Base-by-base conservation (phyloP, 1,284 basidiomycete species). In the Filobasidium uniguttulatum region DNA sequence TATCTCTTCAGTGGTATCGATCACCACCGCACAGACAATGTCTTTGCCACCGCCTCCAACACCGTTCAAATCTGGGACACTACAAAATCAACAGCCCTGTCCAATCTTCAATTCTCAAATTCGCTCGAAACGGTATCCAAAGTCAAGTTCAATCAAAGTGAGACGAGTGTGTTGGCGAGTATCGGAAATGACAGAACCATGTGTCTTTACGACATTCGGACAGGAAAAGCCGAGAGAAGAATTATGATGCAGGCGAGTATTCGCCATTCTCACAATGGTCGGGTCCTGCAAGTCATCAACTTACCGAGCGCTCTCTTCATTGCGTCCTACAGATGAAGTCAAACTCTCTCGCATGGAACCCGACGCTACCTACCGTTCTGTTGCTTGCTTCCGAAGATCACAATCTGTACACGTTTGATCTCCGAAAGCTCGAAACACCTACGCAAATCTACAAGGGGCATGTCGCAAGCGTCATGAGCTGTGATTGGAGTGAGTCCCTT, bases 31-130 rank as follows among this genome's bases (percentile, higher is more conserved):
- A 78, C 78, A 37, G 84, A 89, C 55, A 76, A 83, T 19, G 66
- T 91, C 3, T 99, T 99, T 60, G 93, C 90, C 0, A 94, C 93
- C 0, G 90, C 89, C 2, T 93, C 89, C 1, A 88, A 83, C 60
- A 76, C 79, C 23, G 90, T 99, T 10, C 93, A 98, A 66, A 76
- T 97, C 58, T 99, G 94, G 94, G 94, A 99, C 62, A 85, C 97
- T 68, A 90, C 83, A 72, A 85, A 75, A 56, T 69, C 69, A 54
- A 78, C 80, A 4, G 80, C 85, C 7, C 72, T 88, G 44, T 84
- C 85, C 45, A 81, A 86, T 58, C 72, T 94, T 56, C 81, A 82
- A 9, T 87, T 89, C 63, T 81, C 85, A 14, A 82, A 80, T 17
- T 80, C 85, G 23, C 79, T 79, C 28, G 93, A 93, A 74, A 91